Evolutionary conservation across 768 basidiomycete genomes (phyloP), one percentile per base, ranked within the genome.

Genomic region (Kwoniella bestiolae): DNA sequence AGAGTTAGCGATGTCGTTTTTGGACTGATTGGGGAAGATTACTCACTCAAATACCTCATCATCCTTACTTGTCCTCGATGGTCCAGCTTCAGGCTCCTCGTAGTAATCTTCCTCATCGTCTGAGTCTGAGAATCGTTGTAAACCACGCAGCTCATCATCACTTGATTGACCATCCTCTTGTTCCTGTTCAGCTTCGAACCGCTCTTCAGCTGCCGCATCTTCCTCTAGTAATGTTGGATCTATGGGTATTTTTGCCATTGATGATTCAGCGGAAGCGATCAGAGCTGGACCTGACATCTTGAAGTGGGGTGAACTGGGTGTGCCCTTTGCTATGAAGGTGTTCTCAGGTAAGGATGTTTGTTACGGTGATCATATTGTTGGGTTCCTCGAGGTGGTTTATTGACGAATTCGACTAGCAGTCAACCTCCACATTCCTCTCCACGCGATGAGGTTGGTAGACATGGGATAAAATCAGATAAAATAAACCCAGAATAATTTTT

Each of bases 1-100:
- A 31, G 45, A 44, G 26, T 46, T 9, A 46, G 28, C 41, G n/a
- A 18, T 12, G 57, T 47, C 11, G 26, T 32, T 38, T 12, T 46
- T 28, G 21, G 11, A 0, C 18, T 6, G 45, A 18, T 14, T 35
- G 26, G 25, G 25, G 2, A 3, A 18, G 51, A 21, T 5, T n/a
- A 46, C 60, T 63, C 25, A 63, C 66, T 50, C 57, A 41, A 68
- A 68, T 6, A 60, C 61, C 2, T 56, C 61, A 59, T 68, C 66
- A 34, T 68, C 66, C 11, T 41, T 52, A 35, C 60, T 18, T 32
- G 45, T 47, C 8, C 41, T 34, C 7, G 66, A 67, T 12, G 66
- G 60, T 26, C 60, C 66, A 29, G 60, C 60, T 55, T 46, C 46
- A 25, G 29, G 31, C 18, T 66, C 46, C 28, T n/a, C 51, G n/a